Percentiles rank a stretch among this genome's conserved stretches.
Evolutionary conservation across 2,329 filamentous ascomycete genomes (phyloP).

Genomic region (Geosmithia flava): DNA sequence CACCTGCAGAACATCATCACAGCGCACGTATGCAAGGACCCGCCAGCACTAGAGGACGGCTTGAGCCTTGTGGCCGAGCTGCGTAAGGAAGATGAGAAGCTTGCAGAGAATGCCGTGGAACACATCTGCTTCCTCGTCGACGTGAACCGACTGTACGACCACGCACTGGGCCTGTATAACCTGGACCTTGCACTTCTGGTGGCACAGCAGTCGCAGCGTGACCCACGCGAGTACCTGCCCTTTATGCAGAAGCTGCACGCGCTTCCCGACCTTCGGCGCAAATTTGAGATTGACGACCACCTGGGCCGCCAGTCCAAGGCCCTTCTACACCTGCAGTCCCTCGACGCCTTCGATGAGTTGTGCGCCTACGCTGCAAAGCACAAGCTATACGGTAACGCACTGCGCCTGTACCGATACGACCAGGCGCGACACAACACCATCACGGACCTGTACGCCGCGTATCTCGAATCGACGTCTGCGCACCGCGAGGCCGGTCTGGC

Average conservation of each 20-base stretch:
- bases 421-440: slow-evolving; percentile 51
- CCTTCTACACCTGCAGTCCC: slow-evolving; percentile 58
- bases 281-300: slow-evolving; percentile 82
- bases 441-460: slow-evolving; percentile 65
- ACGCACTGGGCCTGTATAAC: slow-evolving; percentile 82
- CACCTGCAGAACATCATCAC: slow-evolving; percentile 88
- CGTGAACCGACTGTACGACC: slow-evolving; percentile 82
- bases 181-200: slow-evolving; percentile 82
- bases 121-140: slow-evolving; percentile 97
- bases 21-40: slow-evolving; percentile 84
- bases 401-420: slow-evolving; percentile 78
- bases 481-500: slow-evolving; percentile 82
- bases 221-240: slow-evolving; percentile 88
- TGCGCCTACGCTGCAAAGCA: slow-evolving; percentile 70
- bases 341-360: slow-evolving; percentile 67
- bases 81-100: slow-evolving; percentile 51
- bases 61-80: slow-evolving; percentile 67
- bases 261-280: slow-evolving; percentile 55
- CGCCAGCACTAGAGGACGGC: slow-evolving; percentile 80
- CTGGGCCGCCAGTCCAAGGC: slow-evolving; percentile 68
- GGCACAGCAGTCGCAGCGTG: slow-evolving; percentile 90
- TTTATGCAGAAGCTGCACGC: slow-evolving; percentile 82
- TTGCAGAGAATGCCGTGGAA: slow-evolving; percentile 81
- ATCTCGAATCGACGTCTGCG: slow-evolving; percentile 62
- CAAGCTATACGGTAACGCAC: slow-evolving; percentile 62